Conservation (phyloP, 495 filamentous ascomycete species). For the Tuber melanosporum region DNA sequence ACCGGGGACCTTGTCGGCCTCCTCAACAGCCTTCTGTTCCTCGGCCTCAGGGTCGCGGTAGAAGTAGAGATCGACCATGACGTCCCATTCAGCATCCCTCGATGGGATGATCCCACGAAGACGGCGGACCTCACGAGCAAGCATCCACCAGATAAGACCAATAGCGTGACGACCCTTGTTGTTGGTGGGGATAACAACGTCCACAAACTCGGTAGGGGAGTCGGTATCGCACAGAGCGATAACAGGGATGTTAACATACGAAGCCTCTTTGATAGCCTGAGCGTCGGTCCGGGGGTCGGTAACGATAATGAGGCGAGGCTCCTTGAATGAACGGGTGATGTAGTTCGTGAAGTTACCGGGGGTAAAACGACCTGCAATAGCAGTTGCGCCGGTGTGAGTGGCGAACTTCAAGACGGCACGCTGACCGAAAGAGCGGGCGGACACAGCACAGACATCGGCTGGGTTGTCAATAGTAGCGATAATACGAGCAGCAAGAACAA, state of each 20-base stretch:
- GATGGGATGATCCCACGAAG: conserved; percentile 90
- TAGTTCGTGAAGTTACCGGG: conserved; percentile 99
- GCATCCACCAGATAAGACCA: conserved; percentile 98
- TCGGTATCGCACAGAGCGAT: conserved; percentile 98
- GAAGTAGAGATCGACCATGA: conserved; percentile 99
- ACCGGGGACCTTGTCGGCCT: conserved; percentile 60
- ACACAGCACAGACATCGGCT: conserved; percentile 97
- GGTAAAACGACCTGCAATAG: conserved; percentile 99
- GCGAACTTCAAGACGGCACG: conserved; percentile 99
- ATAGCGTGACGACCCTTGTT: conserved; percentile 99
- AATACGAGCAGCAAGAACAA: conserved; percentile 94
- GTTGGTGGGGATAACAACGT: conserved; percentile 99
- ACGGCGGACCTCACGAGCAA: conserved; percentile 97
- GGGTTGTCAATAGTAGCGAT: conserved; percentile 99
- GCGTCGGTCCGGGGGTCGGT: conserved; percentile 99
- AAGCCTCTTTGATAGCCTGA: conserved; percentile 99
- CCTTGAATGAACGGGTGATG: conserved; percentile 99
- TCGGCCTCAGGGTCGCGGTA: conserved; percentile 97
- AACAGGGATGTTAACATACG: conserved; percentile 99
- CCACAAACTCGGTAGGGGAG: conserved; percentile 98
- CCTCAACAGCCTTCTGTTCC: conserved; percentile 54
- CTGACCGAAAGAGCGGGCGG: conserved; percentile 97
- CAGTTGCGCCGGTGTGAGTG: conserved; percentile 89
- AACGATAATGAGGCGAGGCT: conserved; percentile 97
- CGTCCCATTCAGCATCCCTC: conserved; percentile 94